Base-by-base conservation (phyloP, 2,329 filamentous ascomycete species). In the Plectosphaerella sp. region DNA sequence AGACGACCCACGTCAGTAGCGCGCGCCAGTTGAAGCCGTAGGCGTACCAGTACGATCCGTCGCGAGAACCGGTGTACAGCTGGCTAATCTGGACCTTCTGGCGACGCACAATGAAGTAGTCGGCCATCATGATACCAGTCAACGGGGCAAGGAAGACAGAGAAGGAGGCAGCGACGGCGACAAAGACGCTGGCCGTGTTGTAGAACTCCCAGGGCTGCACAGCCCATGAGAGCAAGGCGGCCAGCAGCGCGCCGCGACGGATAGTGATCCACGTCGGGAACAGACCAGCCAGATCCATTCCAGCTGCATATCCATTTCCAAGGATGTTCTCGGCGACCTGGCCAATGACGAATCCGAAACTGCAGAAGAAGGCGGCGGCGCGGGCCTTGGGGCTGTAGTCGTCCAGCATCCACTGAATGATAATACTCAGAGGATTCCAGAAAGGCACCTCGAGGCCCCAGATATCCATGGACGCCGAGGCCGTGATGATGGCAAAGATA, bases 11-110 rank as follows among this genome's bases (percentile, higher is more conserved):
- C 22, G 47, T 24, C 5, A 25, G 12, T 18, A 48, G 35, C 3
- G 36, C 47, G 36, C 47, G 47, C 47, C 35, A 41, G 35, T 48
- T 22, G 47, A 67, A 51, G 14, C 70, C 69, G 14, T 62, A 52
- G 3, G 56, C 54, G 57, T 67, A 72, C 61, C 67, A 71, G 55
- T 74, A 74, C 12, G 67, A 67, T 3, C 66, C 67, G 16, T 67
- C 60, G 5, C 56, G 58, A 9, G 61, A 57, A 11, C 58, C 59
- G 7, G 59, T 59, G 54, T 73, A 74, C 10, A 74, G 53, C 43
- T 71, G 67, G 11, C 64, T 66, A 24, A 72, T 58, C 53, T 70
- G 66, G 47, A 72, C 61, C 49, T 65, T 66, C 48, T 65, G 62
- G 3, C 62, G 60, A 6, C 70, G 67, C n/a, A 66, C 42, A 18